Percentiles rank a stretch among this genome's conserved stretches.
phyloP scores from a whole-genome alignment of 1,284 basidiomycete species.

The Veloboletus limbatus region DNA sequence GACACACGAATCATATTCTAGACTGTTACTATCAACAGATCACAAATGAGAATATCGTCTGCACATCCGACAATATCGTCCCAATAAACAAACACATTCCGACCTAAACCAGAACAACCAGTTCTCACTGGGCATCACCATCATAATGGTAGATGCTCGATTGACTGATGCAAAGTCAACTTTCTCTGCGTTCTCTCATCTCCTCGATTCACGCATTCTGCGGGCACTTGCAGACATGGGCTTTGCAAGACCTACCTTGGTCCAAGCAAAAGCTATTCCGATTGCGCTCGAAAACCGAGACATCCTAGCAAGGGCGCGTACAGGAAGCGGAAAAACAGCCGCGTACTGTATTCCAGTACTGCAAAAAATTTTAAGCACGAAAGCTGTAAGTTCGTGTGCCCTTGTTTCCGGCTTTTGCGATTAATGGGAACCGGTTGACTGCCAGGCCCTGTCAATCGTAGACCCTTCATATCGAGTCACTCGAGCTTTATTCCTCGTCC shows the following conservation, averaged over 20 bases:
- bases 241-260: conserved; percentile 79
- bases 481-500: conserved; percentile 85
- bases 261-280: conserved; percentile 81
- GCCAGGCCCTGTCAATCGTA: conserved; percentile 36
- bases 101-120: no score
- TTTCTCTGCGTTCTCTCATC: conserved; percentile 67
- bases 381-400: conserved; percentile 59
- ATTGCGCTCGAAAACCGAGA: conserved; percentile 88
- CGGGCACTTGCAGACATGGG: conserved; percentile 79
- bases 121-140: no score
- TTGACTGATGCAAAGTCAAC: conserved; percentile 48
- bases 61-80: no score
- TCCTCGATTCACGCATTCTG: conserved; percentile 75
- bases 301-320: conserved; percentile 90
- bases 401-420: not conserved
- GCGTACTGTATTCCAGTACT: conserved; percentile 92
- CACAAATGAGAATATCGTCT: no score
- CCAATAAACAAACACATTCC: no score
- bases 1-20: no score
- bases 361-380: conserved; percentile 84
- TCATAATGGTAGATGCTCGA: conserved; percentile 18
- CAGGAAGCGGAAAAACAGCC: conserved; percentile 96
- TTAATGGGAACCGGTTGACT: conserved; percentile 1
- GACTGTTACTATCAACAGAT: no score
- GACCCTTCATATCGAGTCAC: conserved; percentile 57